Evolutionary conservation across 176 grass and related monocot species (phyloP).

Genomic region (Guadua angustifolia): DNA sequence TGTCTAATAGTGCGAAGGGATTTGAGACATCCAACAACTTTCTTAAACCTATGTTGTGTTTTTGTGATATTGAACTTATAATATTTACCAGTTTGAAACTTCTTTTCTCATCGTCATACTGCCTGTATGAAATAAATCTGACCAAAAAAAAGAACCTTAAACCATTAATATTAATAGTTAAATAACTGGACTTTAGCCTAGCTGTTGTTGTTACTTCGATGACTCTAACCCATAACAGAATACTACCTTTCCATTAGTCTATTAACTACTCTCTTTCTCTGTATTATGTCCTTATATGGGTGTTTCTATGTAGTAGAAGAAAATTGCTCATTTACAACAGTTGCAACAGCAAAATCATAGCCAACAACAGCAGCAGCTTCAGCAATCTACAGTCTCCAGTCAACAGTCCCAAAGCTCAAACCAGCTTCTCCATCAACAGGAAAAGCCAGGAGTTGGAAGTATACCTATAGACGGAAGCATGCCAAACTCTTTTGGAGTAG

Average conservation of each 20-base stretch:
- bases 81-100: slow-evolving; percentile 18
- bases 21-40: background rate
- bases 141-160: background rate
- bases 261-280: slow-evolving; percentile 20
- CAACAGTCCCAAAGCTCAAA: slow-evolving; percentile 74
- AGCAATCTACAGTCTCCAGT: slow-evolving; percentile 68
- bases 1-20: background rate
- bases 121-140: slow-evolving; percentile 4
- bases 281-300: slow-evolving; percentile 49
- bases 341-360: slow-evolving; percentile 60
- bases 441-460: slow-evolving; percentile 61
- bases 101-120: slow-evolving; percentile 5
- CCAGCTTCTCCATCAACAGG: slow-evolving; percentile 66
- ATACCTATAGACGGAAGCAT: slow-evolving; percentile 63
- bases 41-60: slow-evolving; percentile 3
- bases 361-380: slow-evolving; percentile 62
- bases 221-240: background rate
- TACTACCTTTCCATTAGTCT: background rate
- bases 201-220: slow-evolving; percentile 29
- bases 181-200: slow-evolving; percentile 12
- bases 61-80: background rate
- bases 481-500: slow-evolving; percentile 56
- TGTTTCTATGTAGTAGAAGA: slow-evolving; percentile 81
- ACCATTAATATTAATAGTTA: background rate
- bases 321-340: slow-evolving; percentile 66